Evolutionary conservation across 352 stramenopile genomes (phyloP).

Genomic region (Pythium biforme): DNA sequence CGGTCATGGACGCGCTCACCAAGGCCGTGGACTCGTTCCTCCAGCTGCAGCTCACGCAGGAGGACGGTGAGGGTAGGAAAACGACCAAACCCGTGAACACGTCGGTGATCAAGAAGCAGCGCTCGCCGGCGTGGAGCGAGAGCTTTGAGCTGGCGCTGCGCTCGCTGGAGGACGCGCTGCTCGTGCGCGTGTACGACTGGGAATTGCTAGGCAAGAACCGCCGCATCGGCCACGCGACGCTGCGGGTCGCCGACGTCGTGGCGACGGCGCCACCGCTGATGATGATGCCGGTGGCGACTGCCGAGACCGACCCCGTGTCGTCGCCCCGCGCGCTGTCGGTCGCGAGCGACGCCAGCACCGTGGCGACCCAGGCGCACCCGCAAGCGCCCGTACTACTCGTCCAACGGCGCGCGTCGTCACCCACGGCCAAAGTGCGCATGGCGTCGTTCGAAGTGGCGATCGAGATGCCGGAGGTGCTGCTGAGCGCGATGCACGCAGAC

Average conservation of each 20-base stretch:
- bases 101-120: slow-evolving; percentile 59
- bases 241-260: slow-evolving; percentile 51
- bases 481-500: slow-evolving; percentile 39
- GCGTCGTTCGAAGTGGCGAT: slow-evolving; percentile 65
- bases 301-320: slow-evolving; percentile 23
- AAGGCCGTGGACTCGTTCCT: slow-evolving; percentile 60
- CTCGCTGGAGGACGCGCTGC: slow-evolving; percentile 47
- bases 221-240: slow-evolving; percentile 41
- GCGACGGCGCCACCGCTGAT: slow-evolving; percentile 30
- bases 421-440: slow-evolving; percentile 35
- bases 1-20: slow-evolving; percentile 50
- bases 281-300: background rate
- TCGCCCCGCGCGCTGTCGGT: slow-evolving; percentile 31
- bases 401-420: no score
- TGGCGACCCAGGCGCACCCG: background rate
- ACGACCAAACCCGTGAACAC: slow-evolving; percentile 39
- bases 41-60: slow-evolving; percentile 33
- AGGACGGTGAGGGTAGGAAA: background rate
- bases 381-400: no score
- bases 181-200: slow-evolving; percentile 56
- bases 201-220: slow-evolving; percentile 48
- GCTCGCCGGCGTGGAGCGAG: slow-evolving; percentile 60
- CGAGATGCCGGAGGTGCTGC: slow-evolving; percentile 51
- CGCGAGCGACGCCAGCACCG: background rate
- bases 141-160: slow-evolving; percentile 52